Conservation (phyloP, 2,329 filamentous ascomycete genomes). For the Sphaerulina vaccinii region DNA sequence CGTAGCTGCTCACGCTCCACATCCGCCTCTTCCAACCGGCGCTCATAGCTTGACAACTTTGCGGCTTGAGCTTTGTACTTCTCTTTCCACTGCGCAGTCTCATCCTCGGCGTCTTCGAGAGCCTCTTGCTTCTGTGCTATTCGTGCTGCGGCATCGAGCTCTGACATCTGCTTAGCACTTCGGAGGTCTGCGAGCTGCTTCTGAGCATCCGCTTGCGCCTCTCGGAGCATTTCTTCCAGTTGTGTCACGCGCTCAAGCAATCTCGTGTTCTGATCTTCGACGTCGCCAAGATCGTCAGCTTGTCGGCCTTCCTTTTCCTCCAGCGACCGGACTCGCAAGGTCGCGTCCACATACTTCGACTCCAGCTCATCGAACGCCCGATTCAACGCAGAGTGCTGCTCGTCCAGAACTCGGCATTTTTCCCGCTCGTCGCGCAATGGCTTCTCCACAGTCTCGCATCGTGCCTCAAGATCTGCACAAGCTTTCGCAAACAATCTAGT, state of each 20-base stretch:
- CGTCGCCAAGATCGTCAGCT: conserved; percentile 39
- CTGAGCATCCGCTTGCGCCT: conserved; percentile 33
- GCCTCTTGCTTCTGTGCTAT: conserved; percentile 48
- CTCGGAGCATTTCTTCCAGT: conserved; percentile 33
- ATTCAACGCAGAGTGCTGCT: conserved; percentile 40
- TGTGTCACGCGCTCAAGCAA: conserved; percentile 43
- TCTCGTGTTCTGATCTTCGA: conserved; percentile 45
- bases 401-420: conserved; percentile 37
- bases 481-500: conserved; percentile 52
- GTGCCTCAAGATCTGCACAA: conserved; percentile 56
- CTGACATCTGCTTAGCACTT: conserved; percentile 44
- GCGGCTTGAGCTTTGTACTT: conserved; percentile 17
- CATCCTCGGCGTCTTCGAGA: conserved; percentile 44
- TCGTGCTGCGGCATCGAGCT: conserved; percentile 46
- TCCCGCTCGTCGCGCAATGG: conserved; percentile 51
- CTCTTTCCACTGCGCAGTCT: conserved; percentile 26
- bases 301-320: conserved; percentile 43
- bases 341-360: conserved; percentile 38
- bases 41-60: conserved; percentile 11
- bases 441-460: conserved; percentile 56
- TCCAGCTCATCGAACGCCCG: conserved; percentile 41
- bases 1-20: conserved; percentile 14
- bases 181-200: conserved; percentile 40
- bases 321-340: conserved; percentile 40
- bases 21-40: conserved; percentile 13